Conservation (phyloP, 2,329 filamentous ascomycete genomes). For the Colletotrichum lindemuthianum region DNA sequence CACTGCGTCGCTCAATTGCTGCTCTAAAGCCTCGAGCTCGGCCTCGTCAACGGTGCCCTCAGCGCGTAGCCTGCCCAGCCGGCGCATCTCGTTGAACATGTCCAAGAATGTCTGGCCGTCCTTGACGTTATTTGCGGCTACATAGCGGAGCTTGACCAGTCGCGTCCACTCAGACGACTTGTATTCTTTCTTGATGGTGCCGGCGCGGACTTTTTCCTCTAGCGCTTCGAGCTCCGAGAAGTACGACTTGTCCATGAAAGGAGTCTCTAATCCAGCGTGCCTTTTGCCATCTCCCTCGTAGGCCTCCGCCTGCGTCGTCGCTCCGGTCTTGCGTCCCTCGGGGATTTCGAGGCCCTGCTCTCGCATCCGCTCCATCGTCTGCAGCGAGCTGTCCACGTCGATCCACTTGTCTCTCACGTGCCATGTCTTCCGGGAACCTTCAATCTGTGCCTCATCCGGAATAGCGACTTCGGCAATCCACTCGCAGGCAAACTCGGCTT, state of each 20-base stretch:
- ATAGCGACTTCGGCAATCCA: slow-evolving; percentile 67
- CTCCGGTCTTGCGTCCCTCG: slow-evolving; percentile 51
- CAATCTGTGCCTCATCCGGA: slow-evolving; percentile 43
- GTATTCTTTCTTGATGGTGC: slow-evolving; percentile 8
- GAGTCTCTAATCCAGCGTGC: slow-evolving; percentile 42
- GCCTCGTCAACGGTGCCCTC: slow-evolving; percentile 34
- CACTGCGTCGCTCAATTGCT: slow-evolving; percentile 49
- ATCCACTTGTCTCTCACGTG: slow-evolving; percentile 57
- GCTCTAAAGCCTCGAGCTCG: slow-evolving; percentile 44
- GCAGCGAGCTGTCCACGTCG: slow-evolving; percentile 56
- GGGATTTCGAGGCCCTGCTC: slow-evolving; percentile 55
- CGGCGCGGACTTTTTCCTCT: slow-evolving; percentile 41
- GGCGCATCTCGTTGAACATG: slow-evolving; percentile 48
- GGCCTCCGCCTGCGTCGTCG: slow-evolving; percentile 41
- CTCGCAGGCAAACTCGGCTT: slow-evolving; percentile 70
- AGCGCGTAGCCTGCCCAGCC: slow-evolving; percentile 38
- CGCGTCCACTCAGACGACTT: slow-evolving; percentile 35
- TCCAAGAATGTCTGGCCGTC: slow-evolving; percentile 41
- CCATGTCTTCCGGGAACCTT: slow-evolving; percentile 28
- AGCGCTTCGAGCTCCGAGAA: slow-evolving; percentile 54
- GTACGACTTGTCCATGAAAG: slow-evolving; percentile 51
- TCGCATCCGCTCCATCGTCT: slow-evolving; percentile 58
- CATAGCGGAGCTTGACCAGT: slow-evolving; percentile 43
- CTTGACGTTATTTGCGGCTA: slow-evolving; percentile 39
- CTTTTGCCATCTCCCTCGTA: slow-evolving; percentile 38